These are phyloP conservation scores for Sisymbrium irio DNA, from an alignment of 345 rosid species.

Conservation along the genomic window DNA sequence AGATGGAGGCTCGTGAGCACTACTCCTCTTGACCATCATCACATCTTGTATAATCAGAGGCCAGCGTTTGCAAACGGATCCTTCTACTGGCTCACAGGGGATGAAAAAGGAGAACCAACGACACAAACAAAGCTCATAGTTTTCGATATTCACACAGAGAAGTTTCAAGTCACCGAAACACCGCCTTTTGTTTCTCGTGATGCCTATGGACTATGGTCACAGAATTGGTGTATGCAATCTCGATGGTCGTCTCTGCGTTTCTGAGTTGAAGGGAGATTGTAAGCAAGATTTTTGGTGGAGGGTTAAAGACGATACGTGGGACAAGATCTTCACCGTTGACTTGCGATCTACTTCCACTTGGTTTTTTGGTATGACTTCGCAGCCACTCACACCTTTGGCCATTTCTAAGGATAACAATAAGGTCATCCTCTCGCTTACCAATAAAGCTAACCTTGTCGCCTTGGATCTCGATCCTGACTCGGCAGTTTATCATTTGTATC, in stretches of 20 bases:
- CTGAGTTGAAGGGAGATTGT: neutral
- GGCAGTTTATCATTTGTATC: too few species aligned
- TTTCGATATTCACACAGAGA: constrained; percentile 10
- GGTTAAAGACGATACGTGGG: neutral
- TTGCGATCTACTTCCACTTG: neutral
- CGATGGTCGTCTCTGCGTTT: too few species aligned
- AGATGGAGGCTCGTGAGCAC: constrained; percentile 10
- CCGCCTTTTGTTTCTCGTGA: too few species aligned
- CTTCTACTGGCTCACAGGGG: constrained; percentile 13
- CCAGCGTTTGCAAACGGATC: constrained; percentile 22
- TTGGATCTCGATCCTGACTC: too few species aligned
- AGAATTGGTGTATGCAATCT: too few species aligned
- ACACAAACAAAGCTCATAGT: constrained; percentile 4
- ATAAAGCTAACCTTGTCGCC: too few species aligned
- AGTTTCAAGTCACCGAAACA: neutral
- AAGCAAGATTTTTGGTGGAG: constrained; percentile 12
- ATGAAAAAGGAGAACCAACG: neutral
- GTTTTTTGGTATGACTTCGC: neutral
- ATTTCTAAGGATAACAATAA: too few species aligned
- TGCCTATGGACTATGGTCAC: too few species aligned
- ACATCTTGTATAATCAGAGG: neutral
- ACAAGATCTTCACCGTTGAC: constrained; percentile 1
- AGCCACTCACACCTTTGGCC: too few species aligned
- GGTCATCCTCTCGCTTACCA: too few species aligned
- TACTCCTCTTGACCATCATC: too few species aligned